Percentiles rank a stretch among this genome's conserved stretches.
Evolutionary conservation across 1,284 basidiomycete genomes (phyloP).

Genomic region (Kwoniella shivajii): DNA sequence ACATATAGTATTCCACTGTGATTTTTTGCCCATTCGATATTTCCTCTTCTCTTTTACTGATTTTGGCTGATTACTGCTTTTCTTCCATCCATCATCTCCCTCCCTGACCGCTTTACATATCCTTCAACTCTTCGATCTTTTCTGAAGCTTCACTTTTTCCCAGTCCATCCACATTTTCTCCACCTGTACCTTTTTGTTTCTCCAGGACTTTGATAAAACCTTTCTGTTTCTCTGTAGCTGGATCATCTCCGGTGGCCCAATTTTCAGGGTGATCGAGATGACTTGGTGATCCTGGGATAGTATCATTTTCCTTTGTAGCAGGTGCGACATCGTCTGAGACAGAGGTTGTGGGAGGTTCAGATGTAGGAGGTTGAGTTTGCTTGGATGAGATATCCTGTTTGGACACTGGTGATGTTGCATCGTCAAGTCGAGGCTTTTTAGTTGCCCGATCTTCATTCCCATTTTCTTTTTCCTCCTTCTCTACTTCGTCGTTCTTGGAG

Average conservation of each 20-base stretch:
- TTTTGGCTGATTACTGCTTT: neutral
- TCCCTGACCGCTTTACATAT: conserved; percentile 10
- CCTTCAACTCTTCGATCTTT: conserved; percentile 47
- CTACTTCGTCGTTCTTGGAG: conserved; percentile 4
- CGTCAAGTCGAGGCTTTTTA: conserved; percentile 5
- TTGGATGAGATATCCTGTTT: neutral
- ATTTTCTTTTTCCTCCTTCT: conserved; percentile 1
- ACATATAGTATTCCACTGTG: too few relatives aligned
- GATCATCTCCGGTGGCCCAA: conserved; percentile 47
- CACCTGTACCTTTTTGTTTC: conserved; percentile 35
- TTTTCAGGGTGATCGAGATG: conserved; percentile 48
- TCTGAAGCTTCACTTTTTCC: conserved; percentile 50
- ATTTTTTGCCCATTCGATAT: neutral
- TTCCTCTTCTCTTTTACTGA: neutral
- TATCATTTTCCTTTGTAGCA: conserved; percentile 9
- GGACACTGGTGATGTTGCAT: neutral
- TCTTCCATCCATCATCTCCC: neutral
- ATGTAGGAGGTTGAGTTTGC: neutral
- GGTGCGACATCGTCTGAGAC: neutral
- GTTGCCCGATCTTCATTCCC: conserved; percentile 3
- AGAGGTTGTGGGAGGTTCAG: neutral
- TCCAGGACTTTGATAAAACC: conserved; percentile 43
- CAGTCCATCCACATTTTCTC: conserved; percentile 21
- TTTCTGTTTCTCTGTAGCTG: conserved; percentile 46
- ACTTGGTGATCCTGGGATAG: conserved; percentile 30